Conservation (phyloP, 2,329 filamentous ascomycete genomes). For the Fonsecaea pedrosoi region DNA sequence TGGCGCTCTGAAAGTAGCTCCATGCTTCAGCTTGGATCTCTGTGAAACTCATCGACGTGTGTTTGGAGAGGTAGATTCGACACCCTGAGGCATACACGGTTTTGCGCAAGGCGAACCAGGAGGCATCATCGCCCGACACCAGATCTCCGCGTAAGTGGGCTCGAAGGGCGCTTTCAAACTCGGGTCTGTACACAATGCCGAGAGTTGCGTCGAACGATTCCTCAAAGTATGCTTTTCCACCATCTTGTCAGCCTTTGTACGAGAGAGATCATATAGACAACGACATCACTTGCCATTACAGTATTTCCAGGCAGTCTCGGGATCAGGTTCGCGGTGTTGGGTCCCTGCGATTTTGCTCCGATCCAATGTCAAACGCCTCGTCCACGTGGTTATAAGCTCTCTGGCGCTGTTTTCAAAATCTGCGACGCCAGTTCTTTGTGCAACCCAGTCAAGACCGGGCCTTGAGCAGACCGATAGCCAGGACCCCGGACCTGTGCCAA, state of each 20-base stretch:
- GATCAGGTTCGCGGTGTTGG: slow-evolving; percentile 16
- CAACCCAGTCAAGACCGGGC: slow-evolving; percentile 8
- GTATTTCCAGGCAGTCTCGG: slow-evolving; percentile 19
- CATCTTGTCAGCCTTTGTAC: neutral
- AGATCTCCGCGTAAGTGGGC: slow-evolving; percentile 3
- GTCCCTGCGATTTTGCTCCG: neutral
- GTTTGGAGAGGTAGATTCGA: slow-evolving; percentile 4
- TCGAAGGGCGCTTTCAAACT: slow-evolving; percentile 9
- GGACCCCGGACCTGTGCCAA: slow-evolving; percentile 6
- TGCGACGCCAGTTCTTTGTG: slow-evolving; percentile 5
- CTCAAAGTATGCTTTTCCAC: slow-evolving; percentile 12
- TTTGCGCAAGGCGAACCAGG: slow-evolving; percentile 21
- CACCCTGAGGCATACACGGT: slow-evolving; percentile 21
- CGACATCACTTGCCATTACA: slow-evolving; percentile 1
- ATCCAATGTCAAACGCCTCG: neutral
- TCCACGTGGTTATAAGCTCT: neutral
- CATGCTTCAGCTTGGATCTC: slow-evolving; percentile 10
- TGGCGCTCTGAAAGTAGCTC: slow-evolving; percentile 18
- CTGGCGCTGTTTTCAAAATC: slow-evolving; percentile 7
- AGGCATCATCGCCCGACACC: slow-evolving; percentile 3
- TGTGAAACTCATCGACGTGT: slow-evolving; percentile 1
- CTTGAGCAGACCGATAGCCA: slow-evolving; percentile 9
- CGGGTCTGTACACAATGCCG: slow-evolving; percentile 8
- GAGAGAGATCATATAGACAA: neutral
- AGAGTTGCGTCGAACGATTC: slow-evolving; percentile 9